These are phyloP conservation scores for Setaria viridis DNA, from an alignment of 202 grass and related monocot genomes.

Conservation along the genomic window DNA sequence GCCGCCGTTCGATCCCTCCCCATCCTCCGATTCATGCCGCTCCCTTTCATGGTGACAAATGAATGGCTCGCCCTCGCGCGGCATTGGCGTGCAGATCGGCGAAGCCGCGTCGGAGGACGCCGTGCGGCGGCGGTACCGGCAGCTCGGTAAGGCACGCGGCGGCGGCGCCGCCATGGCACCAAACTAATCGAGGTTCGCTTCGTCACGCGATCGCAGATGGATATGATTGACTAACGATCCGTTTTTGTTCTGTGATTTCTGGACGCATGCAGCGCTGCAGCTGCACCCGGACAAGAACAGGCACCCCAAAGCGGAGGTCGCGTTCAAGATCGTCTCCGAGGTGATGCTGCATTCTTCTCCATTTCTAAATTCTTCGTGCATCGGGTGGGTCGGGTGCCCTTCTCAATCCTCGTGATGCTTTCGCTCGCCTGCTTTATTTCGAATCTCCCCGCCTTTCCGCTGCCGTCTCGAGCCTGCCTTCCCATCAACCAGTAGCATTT, in stretches of 20 bases:
- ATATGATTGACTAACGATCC: neutral
- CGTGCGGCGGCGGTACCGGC: constrained; percentile 64
- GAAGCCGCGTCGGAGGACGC: constrained; percentile 63
- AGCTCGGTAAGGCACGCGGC: constrained; percentile 58
- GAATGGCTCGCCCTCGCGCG: neutral
- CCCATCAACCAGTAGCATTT: neutral
- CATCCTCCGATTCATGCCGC: neutral
- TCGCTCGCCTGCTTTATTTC: neutral
- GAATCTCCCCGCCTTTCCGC: constrained; percentile 15
- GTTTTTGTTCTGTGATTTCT: neutral
- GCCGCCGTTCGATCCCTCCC: no score
- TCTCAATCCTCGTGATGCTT: constrained; percentile 25
- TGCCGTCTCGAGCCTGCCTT: neutral
- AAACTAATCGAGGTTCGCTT: neutral
- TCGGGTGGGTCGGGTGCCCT: neutral
- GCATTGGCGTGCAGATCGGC: constrained; percentile 49
- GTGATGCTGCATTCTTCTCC: constrained; percentile 27
- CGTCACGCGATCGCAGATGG: neutral
- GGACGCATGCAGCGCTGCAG: constrained; percentile 66
- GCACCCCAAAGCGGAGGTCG: constrained; percentile 83
- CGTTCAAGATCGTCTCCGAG: constrained; percentile 96
- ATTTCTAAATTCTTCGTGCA: neutral
- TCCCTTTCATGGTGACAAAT: no score
- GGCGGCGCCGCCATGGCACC: neutral
- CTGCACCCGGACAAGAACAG: constrained; percentile 99